Evolutionary conservation across 305 asterid species (phyloP).

Genomic region (Ilex paraguariensis): DNA sequence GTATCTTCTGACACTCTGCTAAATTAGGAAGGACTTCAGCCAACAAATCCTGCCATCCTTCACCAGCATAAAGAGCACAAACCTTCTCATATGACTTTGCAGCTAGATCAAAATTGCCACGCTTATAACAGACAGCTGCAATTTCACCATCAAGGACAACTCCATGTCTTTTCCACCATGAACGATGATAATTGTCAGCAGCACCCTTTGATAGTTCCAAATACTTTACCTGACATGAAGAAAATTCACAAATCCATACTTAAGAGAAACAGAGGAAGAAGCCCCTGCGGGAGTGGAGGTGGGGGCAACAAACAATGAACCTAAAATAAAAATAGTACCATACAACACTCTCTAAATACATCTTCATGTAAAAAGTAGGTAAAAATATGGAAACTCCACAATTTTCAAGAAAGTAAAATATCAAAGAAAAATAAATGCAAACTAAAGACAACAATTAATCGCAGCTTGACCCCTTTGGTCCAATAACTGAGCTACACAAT

Average conservation of each 20-base stretch:
- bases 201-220: slow-evolving; percentile 95
- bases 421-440: neutral
- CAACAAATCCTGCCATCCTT: slow-evolving; percentile 96
- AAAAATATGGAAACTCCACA: neutral
- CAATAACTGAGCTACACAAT: no score
- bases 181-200: slow-evolving; percentile 88
- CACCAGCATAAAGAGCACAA: slow-evolving; percentile 99
- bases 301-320: slow-evolving; percentile 10
- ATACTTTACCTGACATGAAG: slow-evolving; percentile 65
- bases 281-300: no score
- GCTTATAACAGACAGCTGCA: slow-evolving; percentile 88
- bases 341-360: neutral
- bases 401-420: neutral
- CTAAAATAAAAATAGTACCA: neutral
- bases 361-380: neutral
- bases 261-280: slow-evolving; percentile 11
- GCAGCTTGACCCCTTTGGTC: no score
- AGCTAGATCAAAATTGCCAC: slow-evolving; percentile 74
- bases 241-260: slow-evolving; percentile 13
- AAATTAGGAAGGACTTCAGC: slow-evolving; percentile 95
- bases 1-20: slow-evolving; percentile 94
- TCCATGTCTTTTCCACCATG: slow-evolving; percentile 99
- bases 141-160: slow-evolving; percentile 99
- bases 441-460: no score
- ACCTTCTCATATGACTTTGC: slow-evolving; percentile 97